These are phyloP conservation scores for Phytophthora multivora DNA, from an alignment of 352 stramenopile species.

Conservation along the genomic window DNA sequence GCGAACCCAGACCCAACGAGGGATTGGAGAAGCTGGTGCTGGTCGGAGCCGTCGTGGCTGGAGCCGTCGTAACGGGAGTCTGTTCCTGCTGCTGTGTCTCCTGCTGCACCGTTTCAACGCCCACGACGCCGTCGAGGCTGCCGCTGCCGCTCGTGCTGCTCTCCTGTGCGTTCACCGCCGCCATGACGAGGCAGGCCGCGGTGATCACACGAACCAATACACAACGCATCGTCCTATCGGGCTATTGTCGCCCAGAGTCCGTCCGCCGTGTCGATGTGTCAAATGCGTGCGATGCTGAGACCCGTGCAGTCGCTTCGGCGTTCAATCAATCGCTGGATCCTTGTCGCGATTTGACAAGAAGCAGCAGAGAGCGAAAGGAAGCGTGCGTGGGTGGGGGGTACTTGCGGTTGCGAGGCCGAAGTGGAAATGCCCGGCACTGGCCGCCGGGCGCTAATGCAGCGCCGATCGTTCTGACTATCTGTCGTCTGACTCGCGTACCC, in stretches of 20 bases:
- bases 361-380: conserved; percentile 11
- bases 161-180: conserved; percentile 20
- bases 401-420: conserved; percentile 38
- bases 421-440: conserved; percentile 31
- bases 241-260: background rate
- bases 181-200: conserved; percentile 26
- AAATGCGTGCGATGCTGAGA: conserved; percentile 5
- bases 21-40: conserved; percentile 12
- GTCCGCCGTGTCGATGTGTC: background rate
- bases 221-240: conserved; percentile 20
- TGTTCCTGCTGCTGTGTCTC: conserved; percentile 4
- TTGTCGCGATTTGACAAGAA: conserved; percentile 27
- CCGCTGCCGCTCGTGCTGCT: conserved; percentile 22
- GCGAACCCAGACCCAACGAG: conserved; percentile 17
- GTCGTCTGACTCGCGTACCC: conserved; percentile 15
- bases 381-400: conserved; percentile 16
- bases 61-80: conserved; percentile 1
- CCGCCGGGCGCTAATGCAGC: background rate
- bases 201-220: conserved; percentile 24
- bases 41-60: conserved; percentile 6
- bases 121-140: conserved; percentile 20
- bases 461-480: conserved; percentile 16
- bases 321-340: conserved; percentile 9
- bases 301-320: background rate
- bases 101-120: conserved; percentile 17